These are phyloP conservation scores for Cydonia oblonga DNA, from an alignment of 331 rosid genomes.

Conservation along the genomic window DNA sequence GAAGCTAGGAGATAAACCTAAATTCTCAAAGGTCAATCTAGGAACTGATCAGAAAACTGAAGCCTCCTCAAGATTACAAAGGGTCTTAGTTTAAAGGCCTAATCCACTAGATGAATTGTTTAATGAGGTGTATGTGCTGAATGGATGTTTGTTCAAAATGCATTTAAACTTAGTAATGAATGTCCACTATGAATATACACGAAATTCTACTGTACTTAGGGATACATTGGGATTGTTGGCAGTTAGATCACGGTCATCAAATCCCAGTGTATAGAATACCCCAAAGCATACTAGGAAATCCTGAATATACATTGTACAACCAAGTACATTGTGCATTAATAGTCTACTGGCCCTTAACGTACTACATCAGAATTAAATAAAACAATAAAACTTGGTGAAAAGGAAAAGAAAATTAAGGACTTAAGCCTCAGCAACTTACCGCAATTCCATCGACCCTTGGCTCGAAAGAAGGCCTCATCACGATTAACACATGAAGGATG, in stretches of 20 bases:
- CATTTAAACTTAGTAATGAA: neutral
- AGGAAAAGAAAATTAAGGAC: neutral
- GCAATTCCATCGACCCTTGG: conserved; percentile 98
- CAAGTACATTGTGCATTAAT: neutral
- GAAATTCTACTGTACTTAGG: neutral
- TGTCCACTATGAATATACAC: neutral
- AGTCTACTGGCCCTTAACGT: neutral
- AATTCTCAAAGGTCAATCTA: neutral
- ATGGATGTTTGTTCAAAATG: neutral
- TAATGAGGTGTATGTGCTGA: neutral
- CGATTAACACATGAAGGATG: conserved; percentile 91
- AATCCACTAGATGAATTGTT: neutral
- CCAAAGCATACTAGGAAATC: neutral
- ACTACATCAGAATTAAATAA: neutral
- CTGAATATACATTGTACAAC: too few relatives aligned
- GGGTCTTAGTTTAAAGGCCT: neutral
- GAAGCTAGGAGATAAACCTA: too few relatives aligned
- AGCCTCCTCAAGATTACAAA: neutral
- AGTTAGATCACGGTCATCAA: neutral
- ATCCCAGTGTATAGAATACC: neutral
- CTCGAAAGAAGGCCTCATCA: conserved; percentile 84
- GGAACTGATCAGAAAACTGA: neutral
- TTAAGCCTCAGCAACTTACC: conserved; percentile 39
- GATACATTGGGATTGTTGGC: neutral
- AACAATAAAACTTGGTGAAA: neutral